These are phyloP conservation scores for Melocanna baccifera DNA, from an alignment of 176 grass and related monocot genomes.

Conservation along the genomic window DNA sequence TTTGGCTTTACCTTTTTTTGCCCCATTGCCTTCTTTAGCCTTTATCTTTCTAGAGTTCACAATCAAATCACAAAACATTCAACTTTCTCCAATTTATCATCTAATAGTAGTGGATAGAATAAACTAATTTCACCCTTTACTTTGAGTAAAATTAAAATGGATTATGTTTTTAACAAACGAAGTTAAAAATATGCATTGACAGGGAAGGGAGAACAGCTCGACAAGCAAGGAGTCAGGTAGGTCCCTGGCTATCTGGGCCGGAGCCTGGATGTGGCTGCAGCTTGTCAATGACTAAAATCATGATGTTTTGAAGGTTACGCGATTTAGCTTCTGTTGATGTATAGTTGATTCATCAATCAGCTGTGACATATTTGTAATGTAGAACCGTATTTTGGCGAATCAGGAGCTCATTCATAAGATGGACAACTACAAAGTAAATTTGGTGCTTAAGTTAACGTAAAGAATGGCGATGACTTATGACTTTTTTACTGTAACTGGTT, in stretches of 20 bases:
- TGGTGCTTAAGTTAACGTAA: no score
- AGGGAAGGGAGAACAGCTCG: neutral
- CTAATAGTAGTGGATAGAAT: neutral
- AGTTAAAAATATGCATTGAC: neutral
- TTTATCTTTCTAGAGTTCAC: neutral
- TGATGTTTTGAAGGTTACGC: neutral
- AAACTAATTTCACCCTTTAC: neutral
- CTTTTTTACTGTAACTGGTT: no score
- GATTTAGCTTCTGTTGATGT: no score
- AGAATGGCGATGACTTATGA: no score
- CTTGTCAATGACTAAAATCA: neutral
- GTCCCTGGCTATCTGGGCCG: neutral
- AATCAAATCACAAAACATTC: neutral
- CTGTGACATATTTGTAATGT: neutral
- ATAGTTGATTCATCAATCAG: neutral
- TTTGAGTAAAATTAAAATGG: neutral
- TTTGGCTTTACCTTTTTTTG: neutral
- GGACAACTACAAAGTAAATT: no score
- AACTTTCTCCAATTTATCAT: neutral
- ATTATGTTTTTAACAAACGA: neutral
- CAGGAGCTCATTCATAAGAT: no score
- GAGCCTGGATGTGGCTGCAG: neutral
- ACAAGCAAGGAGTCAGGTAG: neutral
- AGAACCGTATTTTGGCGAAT: no score
- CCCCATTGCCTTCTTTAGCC: neutral